These are phyloP conservation scores for Mycogone perniciosa DNA, from an alignment of 2,329 filamentous ascomycete species.

Conservation along the genomic window DNA sequence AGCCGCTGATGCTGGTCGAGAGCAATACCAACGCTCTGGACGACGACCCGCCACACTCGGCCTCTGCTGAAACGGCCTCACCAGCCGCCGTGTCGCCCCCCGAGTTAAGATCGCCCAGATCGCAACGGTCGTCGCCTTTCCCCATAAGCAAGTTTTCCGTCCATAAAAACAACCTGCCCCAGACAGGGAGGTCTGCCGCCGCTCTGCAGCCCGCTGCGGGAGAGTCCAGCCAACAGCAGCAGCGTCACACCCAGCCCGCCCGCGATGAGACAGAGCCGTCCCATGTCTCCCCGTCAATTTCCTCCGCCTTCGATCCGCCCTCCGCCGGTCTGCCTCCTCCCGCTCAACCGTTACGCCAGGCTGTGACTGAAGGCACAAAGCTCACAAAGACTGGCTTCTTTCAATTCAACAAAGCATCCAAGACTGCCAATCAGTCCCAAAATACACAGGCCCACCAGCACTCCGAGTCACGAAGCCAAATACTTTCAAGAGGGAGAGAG, in stretches of 20 bases:
- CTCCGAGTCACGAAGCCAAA: slow-evolving; percentile 31
- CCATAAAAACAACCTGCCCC: slow-evolving; percentile 21
- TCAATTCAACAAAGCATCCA: slow-evolving; percentile 43
- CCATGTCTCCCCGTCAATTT: slow-evolving; percentile 20
- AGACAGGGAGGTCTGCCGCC: slow-evolving; percentile 17
- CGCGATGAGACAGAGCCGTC: slow-evolving; percentile 16
- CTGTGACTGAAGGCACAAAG: slow-evolving; percentile 34
- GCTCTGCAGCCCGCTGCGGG: slow-evolving; percentile 9
- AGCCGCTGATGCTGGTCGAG: slow-evolving; percentile 48
- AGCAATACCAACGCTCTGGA: slow-evolving; percentile 26
- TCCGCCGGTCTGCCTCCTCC: slow-evolving; percentile 16
- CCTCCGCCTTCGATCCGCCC: slow-evolving; percentile 21
- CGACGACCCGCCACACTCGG: slow-evolving; percentile 19
- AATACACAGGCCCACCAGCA: slow-evolving; percentile 24
- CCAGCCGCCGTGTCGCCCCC: slow-evolving; percentile 24
- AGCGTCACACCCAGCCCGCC: slow-evolving; percentile 21
- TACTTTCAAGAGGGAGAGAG: slow-evolving; percentile 32
- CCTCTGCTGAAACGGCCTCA: slow-evolving; percentile 24
- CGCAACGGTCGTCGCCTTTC: slow-evolving; percentile 42
- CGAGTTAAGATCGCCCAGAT: slow-evolving; percentile 35
- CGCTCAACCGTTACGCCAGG: slow-evolving; percentile 18
- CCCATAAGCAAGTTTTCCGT: slow-evolving; percentile 36
- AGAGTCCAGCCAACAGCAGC: slow-evolving; percentile 19
- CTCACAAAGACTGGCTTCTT: slow-evolving; percentile 45
- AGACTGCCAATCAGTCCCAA: slow-evolving; percentile 31